Evolutionary conservation across 305 asterid species (phyloP).

Genomic region (Rubia occidens): DNA sequence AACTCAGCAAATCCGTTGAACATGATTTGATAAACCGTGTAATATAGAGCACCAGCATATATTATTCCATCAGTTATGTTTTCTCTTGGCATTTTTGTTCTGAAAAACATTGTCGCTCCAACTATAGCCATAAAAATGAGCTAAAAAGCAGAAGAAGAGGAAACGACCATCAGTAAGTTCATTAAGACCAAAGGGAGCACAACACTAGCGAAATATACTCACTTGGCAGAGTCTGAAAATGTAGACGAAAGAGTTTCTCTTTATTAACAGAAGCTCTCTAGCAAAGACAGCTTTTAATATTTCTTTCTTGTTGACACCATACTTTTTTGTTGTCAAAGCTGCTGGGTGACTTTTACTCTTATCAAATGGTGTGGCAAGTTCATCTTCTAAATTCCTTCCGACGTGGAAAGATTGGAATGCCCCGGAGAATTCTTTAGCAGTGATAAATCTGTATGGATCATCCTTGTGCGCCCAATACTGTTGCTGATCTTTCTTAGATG

Average conservation of each 20-base stretch:
- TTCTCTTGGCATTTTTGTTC: constrained; percentile 36
- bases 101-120: constrained; percentile 41
- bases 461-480: constrained; percentile 70
- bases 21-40: constrained; percentile 30
- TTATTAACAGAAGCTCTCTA: constrained; percentile 79
- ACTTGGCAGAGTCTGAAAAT: constrained; percentile 73
- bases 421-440: constrained; percentile 60
- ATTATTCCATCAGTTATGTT: constrained; percentile 32
- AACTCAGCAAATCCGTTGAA: constrained; percentile 63
- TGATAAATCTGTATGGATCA: constrained; percentile 51
- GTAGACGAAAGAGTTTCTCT: constrained; percentile 84
- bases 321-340: constrained; percentile 54
- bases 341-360: constrained; percentile 72
- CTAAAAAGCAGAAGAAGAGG: constrained; percentile 21
- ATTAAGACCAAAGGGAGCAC: neutral
- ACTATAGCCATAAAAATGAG: constrained; percentile 30
- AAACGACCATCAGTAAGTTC: neutral
- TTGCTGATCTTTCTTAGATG: constrained; percentile 90
- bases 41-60: constrained; percentile 52
- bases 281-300: constrained; percentile 73
- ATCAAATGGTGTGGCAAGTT: constrained; percentile 66
- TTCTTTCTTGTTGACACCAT: constrained; percentile 73
- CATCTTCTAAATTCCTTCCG: constrained; percentile 69
- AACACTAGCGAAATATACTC: constrained; percentile 24
- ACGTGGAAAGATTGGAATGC: constrained; percentile 74